These are phyloP conservation scores for Ocimum tenuiflorum DNA, from an alignment of 257 asterid species.

Conservation along the genomic window DNA sequence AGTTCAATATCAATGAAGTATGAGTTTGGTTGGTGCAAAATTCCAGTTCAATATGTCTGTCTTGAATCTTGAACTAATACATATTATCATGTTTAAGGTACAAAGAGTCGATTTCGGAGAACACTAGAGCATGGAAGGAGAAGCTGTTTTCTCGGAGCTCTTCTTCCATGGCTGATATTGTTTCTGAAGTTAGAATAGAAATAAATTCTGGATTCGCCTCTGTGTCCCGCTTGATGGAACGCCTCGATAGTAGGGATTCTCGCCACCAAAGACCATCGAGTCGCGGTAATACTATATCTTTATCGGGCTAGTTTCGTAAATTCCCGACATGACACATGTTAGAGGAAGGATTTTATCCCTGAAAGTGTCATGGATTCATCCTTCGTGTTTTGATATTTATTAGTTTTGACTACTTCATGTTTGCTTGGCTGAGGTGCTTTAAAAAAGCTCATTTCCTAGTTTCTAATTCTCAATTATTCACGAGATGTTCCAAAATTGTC, in stretches of 20 bases:
- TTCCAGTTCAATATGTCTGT: neutral
- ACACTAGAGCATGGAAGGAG: slow-evolving; percentile 84
- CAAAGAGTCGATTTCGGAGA: slow-evolving; percentile 77
- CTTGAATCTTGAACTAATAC: slow-evolving; percentile 6
- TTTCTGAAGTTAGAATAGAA: slow-evolving; percentile 71
- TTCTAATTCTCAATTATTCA: no score
- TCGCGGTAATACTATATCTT: no score
- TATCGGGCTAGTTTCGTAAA: no score
- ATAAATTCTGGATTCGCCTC: slow-evolving; percentile 73
- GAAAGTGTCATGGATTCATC: no score
- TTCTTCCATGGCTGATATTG: slow-evolving; percentile 63
- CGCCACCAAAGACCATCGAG: no score
- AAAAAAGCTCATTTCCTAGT: no score
- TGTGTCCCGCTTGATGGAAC: slow-evolving; percentile 86
- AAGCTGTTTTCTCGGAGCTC: slow-evolving; percentile 73
- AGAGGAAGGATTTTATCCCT: no score
- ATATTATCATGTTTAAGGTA: slow-evolving; percentile 38
- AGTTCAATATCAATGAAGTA: slow-evolving; percentile 77
- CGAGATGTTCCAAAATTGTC: no score
- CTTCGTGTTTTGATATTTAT: no score
- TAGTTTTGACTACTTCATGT: no score
- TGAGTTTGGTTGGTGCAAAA: slow-evolving; percentile 19
- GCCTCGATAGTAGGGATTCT: slow-evolving; percentile 74
- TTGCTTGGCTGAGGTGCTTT: no score
- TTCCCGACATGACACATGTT: no score